Base-by-base conservation (phyloP, 163 green algal genomes). In the Chlorella variabilis region DNA sequence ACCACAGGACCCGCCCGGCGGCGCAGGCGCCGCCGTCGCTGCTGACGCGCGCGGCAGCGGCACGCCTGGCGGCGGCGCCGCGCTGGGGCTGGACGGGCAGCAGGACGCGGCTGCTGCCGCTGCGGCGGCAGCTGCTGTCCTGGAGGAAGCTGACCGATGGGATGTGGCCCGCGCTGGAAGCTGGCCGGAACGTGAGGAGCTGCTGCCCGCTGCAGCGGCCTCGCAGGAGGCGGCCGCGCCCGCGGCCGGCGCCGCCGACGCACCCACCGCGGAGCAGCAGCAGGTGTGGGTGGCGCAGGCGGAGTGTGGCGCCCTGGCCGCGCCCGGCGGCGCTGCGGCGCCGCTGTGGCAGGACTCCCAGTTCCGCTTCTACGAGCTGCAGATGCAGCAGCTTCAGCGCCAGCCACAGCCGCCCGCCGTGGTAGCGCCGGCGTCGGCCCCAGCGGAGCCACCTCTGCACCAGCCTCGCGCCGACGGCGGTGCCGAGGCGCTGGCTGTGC, bases 151-250 rank as follows among this genome's bases (percentile, higher is more conserved):
- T 25, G 84, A 86, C 51, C 71, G 83, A 36, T 91, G 84, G 84
- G 81, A 89, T 18, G 54, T 91, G 25, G 71, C 74, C 34, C 59
- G 87, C 34, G 81, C 73, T 13, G 34, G 34, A 33, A 75, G 33
- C 62, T 89, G 87, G 87, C 81, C 77, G 20, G 87, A 91, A 58
- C 54, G 80, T 29, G 80, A 85, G 63, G 80, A 70, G 33, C 36
- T 51, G 38, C 78, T 82, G 48, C 33, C 34, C 2, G 33, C 39
- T 25, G 34, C 54, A 36, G 7, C 31, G 3, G 25, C 20, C 20
- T 49, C n/a, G 2, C 20, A 23, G 11, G 3, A 25, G 9, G n/a
- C 27, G 54, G 49, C 36, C 17, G 29, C 45, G 38, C 18, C n/a
- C 38, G 31, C 63, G 17, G 69, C 27, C 27, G 63, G 34, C 21